Conservation (phyloP, 176 grass and related monocot genomes). For the Rhipidocladum racemiflorum region DNA sequence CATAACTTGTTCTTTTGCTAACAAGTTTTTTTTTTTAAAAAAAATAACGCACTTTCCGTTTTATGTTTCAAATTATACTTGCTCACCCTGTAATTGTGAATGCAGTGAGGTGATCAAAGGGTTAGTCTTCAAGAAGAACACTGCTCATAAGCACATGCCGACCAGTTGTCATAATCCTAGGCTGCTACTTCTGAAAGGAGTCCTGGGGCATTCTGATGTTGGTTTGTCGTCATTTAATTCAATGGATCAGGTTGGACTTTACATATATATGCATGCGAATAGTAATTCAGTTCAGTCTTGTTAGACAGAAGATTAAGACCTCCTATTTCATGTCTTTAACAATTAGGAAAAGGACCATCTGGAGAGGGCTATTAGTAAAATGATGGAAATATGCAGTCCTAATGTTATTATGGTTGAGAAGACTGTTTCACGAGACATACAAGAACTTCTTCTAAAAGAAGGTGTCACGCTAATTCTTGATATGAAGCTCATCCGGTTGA, state of each 20-base stretch:
- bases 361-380: slow-evolving; percentile 60
- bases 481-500: slow-evolving; percentile 67
- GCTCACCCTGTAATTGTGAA: slow-evolving; percentile 29
- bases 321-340: slow-evolving; percentile 20
- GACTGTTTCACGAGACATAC: slow-evolving; percentile 76
- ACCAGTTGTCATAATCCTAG: slow-evolving; percentile 76
- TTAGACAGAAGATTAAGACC: background rate
- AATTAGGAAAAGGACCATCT: slow-evolving; percentile 68
- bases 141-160: slow-evolving; percentile 96
- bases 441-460: slow-evolving; percentile 68
- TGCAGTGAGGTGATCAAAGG: slow-evolving; percentile 93
- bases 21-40: background rate
- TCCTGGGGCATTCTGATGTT: slow-evolving; percentile 73
- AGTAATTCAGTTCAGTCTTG: background rate
- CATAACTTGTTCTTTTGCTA: background rate
- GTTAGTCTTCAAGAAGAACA: slow-evolving; percentile 91
- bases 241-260: slow-evolving; percentile 66
- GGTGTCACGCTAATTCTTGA: slow-evolving; percentile 71
- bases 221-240: slow-evolving; percentile 85
- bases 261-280: background rate
- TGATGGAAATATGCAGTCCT: slow-evolving; percentile 70
- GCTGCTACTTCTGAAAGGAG: slow-evolving; percentile 77
- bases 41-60: slow-evolving; percentile 18
- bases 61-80: slow-evolving; percentile 16
- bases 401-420: slow-evolving; percentile 92